A percentile compares a stretch with the other conserved stretches of the same genome.
Evolutionary conservation across 2,329 filamentous ascomycete genomes (phyloP).

Genomic region (Cytospora leucostoma): DNA sequence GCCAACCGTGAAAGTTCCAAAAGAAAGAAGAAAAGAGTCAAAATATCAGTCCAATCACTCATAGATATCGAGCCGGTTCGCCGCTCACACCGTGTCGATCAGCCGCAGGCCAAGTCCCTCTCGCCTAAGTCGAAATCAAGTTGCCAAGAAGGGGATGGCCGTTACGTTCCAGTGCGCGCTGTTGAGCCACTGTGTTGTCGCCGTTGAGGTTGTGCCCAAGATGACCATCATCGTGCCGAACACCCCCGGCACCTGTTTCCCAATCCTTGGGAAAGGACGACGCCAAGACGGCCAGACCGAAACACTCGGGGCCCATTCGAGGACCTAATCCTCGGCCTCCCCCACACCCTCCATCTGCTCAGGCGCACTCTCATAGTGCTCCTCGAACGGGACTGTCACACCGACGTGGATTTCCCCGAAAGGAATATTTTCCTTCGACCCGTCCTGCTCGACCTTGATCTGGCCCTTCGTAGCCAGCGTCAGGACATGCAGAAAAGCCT

Average conservation of each 20-base stretch:
- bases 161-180: background rate
- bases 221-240: background rate
- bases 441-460: slow-evolving; percentile 63
- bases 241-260: too few relatives aligned
- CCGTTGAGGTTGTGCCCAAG: background rate
- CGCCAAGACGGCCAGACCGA: too few relatives aligned
- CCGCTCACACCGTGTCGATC: background rate
- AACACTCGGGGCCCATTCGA: too few relatives aligned
- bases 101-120: background rate
- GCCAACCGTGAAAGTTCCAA: background rate
- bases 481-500: slow-evolving; percentile 75
- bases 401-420: slow-evolving; percentile 54
- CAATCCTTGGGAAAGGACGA: too few relatives aligned
- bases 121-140: background rate
- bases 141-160: background rate
- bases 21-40: background rate
- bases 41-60: background rate
- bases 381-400: slow-evolving; percentile 32
- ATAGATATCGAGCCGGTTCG: too few relatives aligned
- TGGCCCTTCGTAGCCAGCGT: slow-evolving; percentile 67
- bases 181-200: background rate
- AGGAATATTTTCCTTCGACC: slow-evolving; percentile 38
- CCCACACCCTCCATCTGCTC: slow-evolving; percentile 6
- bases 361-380: background rate
- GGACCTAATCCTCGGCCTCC: background rate